Base-by-base conservation (phyloP, 352 stramenopile genomes). In the Lagenidium giganteum region DNA sequence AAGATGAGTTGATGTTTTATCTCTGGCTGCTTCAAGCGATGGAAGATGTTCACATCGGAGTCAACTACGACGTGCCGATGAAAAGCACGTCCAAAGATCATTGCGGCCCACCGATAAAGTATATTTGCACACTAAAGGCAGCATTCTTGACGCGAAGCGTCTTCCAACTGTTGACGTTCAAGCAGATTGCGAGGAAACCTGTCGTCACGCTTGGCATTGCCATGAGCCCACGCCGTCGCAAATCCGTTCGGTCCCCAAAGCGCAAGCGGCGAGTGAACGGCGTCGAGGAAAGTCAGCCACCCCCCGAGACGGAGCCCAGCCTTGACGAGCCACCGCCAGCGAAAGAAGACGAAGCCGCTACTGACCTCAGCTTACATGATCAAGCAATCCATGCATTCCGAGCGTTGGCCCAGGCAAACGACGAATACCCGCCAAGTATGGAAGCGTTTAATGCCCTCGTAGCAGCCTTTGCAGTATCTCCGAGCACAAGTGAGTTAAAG, bases 361-460 rank as follows among this genome's bases (percentile, higher is more conserved):
- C 28, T 60, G n/a, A n/a, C n/a, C n/a, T n/a, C n/a, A n/a, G n/a
- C n/a, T n/a, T n/a, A n/a, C n/a, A n/a, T 25, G 40, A 50, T 12
- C 17, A 39, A 11, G 67, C 65, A 18, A 47, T 45, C 32, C 25
- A 23, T 8, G 38, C 49, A 8, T 51, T 75, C 7, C 54, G 35
- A n/a, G n/a, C n/a, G n/a, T n/a, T n/a, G n/a, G n/a, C n/a, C n/a
- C n/a, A n/a, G n/a, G n/a, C n/a, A n/a, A 83, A 80, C 17, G 46
- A 53, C 1, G 58, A 55, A 0, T 48, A 53, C 2, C 69, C 70
- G 3, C 53, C 84, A 17, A 71, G 61, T 0, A 50, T 87, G 3
- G 74, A 87, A 24, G 17, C 27, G 5, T 81, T 87, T 30, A 84
- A 84, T 33, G 46, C 52, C 1, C n/a, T 87, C 3, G 16, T 83